Percentiles rank a stretch among this genome's conserved stretches.
Conservation (phyloP, 441 rosid genomes). For the Hura crepitans region DNA sequence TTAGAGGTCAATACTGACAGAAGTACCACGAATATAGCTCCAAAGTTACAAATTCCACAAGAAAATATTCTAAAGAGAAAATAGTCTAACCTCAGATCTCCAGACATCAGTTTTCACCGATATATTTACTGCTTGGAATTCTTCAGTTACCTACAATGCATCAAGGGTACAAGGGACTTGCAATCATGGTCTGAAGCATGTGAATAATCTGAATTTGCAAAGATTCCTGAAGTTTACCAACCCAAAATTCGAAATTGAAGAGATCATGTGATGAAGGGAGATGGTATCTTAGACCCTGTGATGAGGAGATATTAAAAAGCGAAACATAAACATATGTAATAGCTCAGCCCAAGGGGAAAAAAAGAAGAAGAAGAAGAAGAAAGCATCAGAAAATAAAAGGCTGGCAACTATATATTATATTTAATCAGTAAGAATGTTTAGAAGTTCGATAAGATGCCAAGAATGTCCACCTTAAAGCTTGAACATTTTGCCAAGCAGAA, state of each 20-base stretch:
- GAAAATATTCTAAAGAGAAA: conserved; percentile 15
- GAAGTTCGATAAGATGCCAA: conserved; percentile 10
- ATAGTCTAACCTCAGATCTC: conserved; percentile 72
- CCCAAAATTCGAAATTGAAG: conserved; percentile 97
- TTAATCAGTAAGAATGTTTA: conserved; percentile 5
- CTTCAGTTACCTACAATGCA: conserved; percentile 68
- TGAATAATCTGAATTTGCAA: conserved; percentile 18
- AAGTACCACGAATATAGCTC: conserved; percentile 15
- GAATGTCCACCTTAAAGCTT: conserved; percentile 74
- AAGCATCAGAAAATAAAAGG: not conserved
- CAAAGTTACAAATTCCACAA: conserved; percentile 15
- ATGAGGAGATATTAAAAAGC: conserved; percentile 22
- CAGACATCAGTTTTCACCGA: conserved; percentile 69
- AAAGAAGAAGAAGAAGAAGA: conserved; percentile 4
- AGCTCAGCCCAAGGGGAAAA: not conserved
- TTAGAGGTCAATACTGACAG: not conserved
- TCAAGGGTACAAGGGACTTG: conserved; percentile 14
- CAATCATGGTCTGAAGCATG: conserved; percentile 18
- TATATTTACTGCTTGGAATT: conserved; percentile 91
- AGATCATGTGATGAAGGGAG: conserved; percentile 89
- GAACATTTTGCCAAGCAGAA: conserved; percentile 93
- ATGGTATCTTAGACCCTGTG: conserved; percentile 82
- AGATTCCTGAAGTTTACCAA: conserved; percentile 74
- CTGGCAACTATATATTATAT: not conserved
- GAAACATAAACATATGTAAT: conserved; percentile 4